Evolutionary conservation across 1,139 yeast genomes (phyloP).

Genomic region (Yamadazyma diospyri): DNA sequence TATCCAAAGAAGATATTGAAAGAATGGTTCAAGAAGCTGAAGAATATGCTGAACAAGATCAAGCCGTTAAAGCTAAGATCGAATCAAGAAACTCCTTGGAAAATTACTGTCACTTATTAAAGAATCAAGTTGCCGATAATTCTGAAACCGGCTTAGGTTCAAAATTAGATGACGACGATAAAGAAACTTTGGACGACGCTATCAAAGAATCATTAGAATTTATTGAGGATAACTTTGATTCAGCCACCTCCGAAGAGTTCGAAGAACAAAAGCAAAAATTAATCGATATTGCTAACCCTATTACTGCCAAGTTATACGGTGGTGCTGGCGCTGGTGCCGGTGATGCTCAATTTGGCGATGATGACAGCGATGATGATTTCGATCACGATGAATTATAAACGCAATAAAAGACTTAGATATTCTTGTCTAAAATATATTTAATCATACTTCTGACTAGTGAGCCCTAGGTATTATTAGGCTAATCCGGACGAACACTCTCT

Average conservation of each 20-base stretch:
- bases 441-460: too few relatives aligned
- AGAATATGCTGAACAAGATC: slow-evolving; percentile 85
- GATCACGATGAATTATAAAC: slow-evolving; percentile 52
- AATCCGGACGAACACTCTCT: too few relatives aligned
- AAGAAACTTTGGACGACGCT: slow-evolving; percentile 86
- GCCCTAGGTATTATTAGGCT: too few relatives aligned
- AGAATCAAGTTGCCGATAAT: slow-evolving; percentile 60
- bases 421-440: too few relatives aligned
- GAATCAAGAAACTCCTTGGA: slow-evolving; percentile 56
- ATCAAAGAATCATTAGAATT: slow-evolving; percentile 84
- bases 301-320: slow-evolving; percentile 86
- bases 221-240: slow-evolving; percentile 82
- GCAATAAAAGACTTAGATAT: slow-evolving; percentile 1
- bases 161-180: slow-evolving; percentile 86
- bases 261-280: slow-evolving; percentile 91
- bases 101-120: slow-evolving; percentile 44
- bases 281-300: slow-evolving; percentile 83
- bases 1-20: slow-evolving; percentile 87
- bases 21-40: slow-evolving; percentile 96
- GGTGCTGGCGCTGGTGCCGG: slow-evolving; percentile 41
- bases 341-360: slow-evolving; percentile 49
- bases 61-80: slow-evolving; percentile 73
- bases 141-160: slow-evolving; percentile 63
- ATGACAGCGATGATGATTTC: slow-evolving; percentile 62
- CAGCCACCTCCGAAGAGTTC: slow-evolving; percentile 88